Evolutionary conservation across 495 filamentous ascomycete genomes (phyloP), one percentile per base, ranked within the genome.

Genomic region (Xylaria palmicola): DNA sequence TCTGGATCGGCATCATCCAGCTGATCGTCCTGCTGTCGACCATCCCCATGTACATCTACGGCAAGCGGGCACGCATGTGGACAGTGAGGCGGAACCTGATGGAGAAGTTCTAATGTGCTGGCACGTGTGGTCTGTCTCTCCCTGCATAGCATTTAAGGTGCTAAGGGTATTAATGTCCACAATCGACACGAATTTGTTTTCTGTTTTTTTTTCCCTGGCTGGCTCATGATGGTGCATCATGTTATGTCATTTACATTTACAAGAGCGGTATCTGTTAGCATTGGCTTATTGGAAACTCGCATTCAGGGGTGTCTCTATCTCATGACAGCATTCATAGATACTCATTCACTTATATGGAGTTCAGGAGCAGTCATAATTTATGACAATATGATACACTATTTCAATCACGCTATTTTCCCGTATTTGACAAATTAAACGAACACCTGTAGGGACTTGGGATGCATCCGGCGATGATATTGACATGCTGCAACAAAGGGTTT

Each of bases 11-110:
- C n/a, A 83, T 90, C 32, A 93, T 97, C 24, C 93, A 97, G 74
- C 72, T 97, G 8, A 87, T 85, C 40, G 82, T 86, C 59, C 74
- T 96, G 59, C 60, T 89, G 12, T 86, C 82, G 60, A 88, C 92
- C 6, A 90, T 97, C 52, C 94, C 94, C 3, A 90, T 98, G 89
- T 98, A 97, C 70, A 91, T 98, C 32, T 97, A 87, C 63, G 94
- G 94, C 44, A 97, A 98, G 80, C 81, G 93, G 49, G 85, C 90
- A 32, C 82, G 94, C n/a, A 96, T 97, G 92, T 97, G 93, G 93
- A 97, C 94, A 0, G 90, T 92, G 27, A 79, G 92, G 48, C 90
- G 83, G 81, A 91, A 88, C 62, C 75, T 96, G 57, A 93, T 96
- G 91, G 92, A 96, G 78, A 89, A 84, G 62, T 93, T 93, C 59